Percentiles rank a stretch among this genome's conserved stretches.
Evolutionary conservation across 768 basidiomycete genomes (phyloP).

Genomic region (Tylopilus sp.): DNA sequence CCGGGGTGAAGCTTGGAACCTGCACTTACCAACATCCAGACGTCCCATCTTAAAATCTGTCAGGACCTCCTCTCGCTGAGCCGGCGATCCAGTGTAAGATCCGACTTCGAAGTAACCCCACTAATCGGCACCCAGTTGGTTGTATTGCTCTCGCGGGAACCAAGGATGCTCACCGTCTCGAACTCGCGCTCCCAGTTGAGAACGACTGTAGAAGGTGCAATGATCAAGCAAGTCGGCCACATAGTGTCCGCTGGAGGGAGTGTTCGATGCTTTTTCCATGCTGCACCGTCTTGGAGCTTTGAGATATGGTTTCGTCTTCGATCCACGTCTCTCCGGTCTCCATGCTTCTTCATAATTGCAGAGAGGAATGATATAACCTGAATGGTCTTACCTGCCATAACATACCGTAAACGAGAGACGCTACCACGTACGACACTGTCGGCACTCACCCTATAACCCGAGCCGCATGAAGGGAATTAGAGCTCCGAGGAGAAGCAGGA

Average conservation of each 20-base stretch:
- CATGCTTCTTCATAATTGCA: constrained; percentile 86
- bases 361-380: constrained; percentile 88
- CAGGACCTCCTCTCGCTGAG: constrained; percentile 55
- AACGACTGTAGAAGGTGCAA: constrained; percentile 82
- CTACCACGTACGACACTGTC: background rate
- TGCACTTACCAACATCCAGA: constrained; percentile 71
- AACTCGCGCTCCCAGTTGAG: constrained; percentile 91
- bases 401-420: background rate
- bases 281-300: constrained; percentile 52
- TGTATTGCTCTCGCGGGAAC: background rate
- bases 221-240: constrained; percentile 88
- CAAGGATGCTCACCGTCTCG: constrained; percentile 50
- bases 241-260: constrained; percentile 64
- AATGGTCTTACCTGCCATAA: constrained; percentile 78
- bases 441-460: constrained; percentile 25
- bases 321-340: constrained; percentile 57
- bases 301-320: constrained; percentile 69
- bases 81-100: constrained; percentile 53
- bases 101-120: constrained; percentile 96
- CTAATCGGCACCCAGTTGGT: constrained; percentile 36
- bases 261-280: constrained; percentile 49
- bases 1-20: background rate
- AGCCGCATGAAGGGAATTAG: background rate
- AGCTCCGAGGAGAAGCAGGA: background rate
- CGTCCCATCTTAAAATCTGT: constrained; percentile 77